Evolutionary conservation across 192 early-diverging fungal genomes (phyloP).

Genomic region (Umbelopsis vinacea): DNA sequence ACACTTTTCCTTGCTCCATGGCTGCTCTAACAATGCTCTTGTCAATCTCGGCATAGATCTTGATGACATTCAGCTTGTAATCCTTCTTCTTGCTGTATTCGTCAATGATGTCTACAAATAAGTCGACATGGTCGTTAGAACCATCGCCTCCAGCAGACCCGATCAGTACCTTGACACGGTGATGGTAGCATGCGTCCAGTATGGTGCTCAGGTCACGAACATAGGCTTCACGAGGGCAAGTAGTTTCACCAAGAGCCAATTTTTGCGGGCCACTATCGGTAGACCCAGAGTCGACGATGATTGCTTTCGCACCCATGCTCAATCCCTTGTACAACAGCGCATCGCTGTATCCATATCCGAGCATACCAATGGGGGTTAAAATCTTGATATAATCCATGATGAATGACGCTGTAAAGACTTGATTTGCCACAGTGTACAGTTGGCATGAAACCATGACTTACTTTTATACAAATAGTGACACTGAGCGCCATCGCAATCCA

Average conservation of each 20-base stretch:
- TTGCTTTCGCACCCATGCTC: conserved; percentile 19
- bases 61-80: conserved; percentile 6
- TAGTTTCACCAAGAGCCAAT: conserved; percentile 19
- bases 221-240: conserved; percentile 25
- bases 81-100: not conserved
- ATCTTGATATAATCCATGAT: conserved; percentile 9
- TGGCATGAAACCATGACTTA: not conserved
- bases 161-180: conserved; percentile 19
- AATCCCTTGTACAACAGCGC: conserved; percentile 12
- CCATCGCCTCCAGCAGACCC: conserved; percentile 25
- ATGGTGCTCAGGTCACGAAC: conserved; percentile 14
- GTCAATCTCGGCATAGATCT: conserved; percentile 8
- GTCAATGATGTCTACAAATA: not conserved
- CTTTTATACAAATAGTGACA: not conserved
- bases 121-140: conserved; percentile 24
- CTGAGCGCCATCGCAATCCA: not conserved
- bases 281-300: conserved; percentile 25
- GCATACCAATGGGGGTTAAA: conserved; percentile 16
- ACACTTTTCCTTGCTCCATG: not conserved
- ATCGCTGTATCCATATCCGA: conserved; percentile 20
- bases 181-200: conserved; percentile 24
- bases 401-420: not conserved
- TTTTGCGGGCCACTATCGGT: conserved; percentile 31
- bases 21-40: not conserved
- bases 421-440: not conserved